phyloP scores from a whole-genome alignment of 768 basidiomycete genomes.

The Pholiota microspora region DNA sequence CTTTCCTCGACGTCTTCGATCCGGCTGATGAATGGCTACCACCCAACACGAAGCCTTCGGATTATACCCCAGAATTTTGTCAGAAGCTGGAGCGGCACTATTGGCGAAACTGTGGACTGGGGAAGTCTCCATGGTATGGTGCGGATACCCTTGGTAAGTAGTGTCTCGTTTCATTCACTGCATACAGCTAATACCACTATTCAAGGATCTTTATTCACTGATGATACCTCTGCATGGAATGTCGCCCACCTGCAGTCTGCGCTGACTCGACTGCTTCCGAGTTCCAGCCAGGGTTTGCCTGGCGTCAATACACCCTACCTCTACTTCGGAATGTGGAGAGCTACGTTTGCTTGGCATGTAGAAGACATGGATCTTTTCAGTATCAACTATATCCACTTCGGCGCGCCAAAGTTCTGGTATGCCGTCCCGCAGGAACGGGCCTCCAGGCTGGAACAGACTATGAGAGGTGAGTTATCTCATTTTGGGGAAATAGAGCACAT shows the following conservation, averaged over 20 bases:
- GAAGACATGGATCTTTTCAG: conserved; percentile 99
- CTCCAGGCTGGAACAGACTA: conserved; percentile 78
- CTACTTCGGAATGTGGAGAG: conserved; percentile 99
- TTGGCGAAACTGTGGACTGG: conserved; percentile 89
- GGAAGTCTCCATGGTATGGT: conserved; percentile 95
- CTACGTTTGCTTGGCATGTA: conserved; percentile 98
- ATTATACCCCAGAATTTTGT: conserved; percentile 90
- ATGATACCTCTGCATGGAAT: conserved; percentile 85
- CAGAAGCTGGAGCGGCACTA: conserved; percentile 83
- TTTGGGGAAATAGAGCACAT: neutral
- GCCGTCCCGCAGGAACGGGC: conserved; percentile 88
- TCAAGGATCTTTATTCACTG: conserved; percentile 68
- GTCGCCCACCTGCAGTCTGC: conserved; percentile 89
- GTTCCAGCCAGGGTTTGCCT: conserved; percentile 69
- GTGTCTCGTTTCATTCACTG: neutral
- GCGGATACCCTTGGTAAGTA: conserved; percentile 86
- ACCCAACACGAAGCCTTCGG: conserved; percentile 60
- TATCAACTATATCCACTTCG: conserved; percentile 99
- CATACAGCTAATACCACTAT: neutral
- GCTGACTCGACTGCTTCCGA: conserved; percentile 74
- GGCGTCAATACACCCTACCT: conserved; percentile 98
- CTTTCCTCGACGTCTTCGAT: conserved; percentile 71
- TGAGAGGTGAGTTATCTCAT: conserved; percentile 61
- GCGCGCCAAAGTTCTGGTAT: conserved; percentile 97
- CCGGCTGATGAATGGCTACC: conserved; percentile 81